These are phyloP conservation scores for Babesia ovata DNA, from an alignment of 169 alveolate species.

Conservation along the genomic window DNA sequence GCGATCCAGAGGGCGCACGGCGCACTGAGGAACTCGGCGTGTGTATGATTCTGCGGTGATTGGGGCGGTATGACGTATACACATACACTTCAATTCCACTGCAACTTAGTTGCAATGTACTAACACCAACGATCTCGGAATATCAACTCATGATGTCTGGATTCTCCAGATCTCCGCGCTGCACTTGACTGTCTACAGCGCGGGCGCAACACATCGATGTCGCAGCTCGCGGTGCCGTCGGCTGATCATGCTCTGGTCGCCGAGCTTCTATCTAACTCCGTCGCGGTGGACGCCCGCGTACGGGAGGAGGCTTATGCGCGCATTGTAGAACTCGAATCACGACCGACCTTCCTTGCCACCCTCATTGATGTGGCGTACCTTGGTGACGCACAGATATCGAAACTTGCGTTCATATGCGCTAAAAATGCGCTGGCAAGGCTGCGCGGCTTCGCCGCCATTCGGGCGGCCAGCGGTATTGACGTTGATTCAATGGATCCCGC, in stretches of 20 bases:
- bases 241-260: slow-evolving; percentile 36
- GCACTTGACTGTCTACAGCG: not conserved
- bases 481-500: slow-evolving; percentile 5
- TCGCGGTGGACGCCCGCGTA: slow-evolving; percentile 31
- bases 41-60: slow-evolving; percentile 16
- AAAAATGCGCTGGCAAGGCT: slow-evolving; percentile 37
- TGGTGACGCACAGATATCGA: slow-evolving; percentile 43
- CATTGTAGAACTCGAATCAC: slow-evolving; percentile 49
- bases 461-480: slow-evolving; percentile 10
- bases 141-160: not conserved
- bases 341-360: slow-evolving; percentile 39
- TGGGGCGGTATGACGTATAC: not conserved
- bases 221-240: not conserved
- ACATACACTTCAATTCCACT: not conserved
- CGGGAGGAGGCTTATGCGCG: slow-evolving; percentile 46
- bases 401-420: slow-evolving; percentile 42
- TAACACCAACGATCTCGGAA: not conserved
- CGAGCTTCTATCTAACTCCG: slow-evolving; percentile 32
- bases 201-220: slow-evolving; percentile 10
- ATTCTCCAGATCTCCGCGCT: not conserved
- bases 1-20: not conserved
- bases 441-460: slow-evolving; percentile 13
- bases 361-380: slow-evolving; percentile 46
- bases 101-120: not conserved
- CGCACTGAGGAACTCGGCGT: slow-evolving; percentile 15